Conservation (phyloP, 768 basidiomycete genomes). For the Boletus pseudopeckii region DNA sequence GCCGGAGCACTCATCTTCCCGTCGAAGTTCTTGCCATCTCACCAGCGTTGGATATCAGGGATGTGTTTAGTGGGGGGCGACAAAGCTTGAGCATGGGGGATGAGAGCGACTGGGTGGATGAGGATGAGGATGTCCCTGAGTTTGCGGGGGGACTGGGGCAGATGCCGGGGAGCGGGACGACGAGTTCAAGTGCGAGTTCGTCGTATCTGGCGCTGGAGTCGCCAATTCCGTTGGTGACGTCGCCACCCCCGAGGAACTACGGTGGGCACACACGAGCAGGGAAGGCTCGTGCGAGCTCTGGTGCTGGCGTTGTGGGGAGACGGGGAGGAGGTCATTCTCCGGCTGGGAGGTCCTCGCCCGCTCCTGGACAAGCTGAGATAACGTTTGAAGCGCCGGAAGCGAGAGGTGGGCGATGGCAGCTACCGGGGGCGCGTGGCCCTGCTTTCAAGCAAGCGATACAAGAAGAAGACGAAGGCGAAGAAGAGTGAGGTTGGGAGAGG, state of each 20-base stretch:
- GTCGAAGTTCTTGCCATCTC: constrained; percentile 77
- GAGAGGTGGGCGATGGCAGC: constrained; percentile 60
- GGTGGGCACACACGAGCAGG: constrained; percentile 36
- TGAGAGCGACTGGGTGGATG: constrained; percentile 87
- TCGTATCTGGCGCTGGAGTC: constrained; percentile 32
- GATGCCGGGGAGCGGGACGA: constrained; percentile 29
- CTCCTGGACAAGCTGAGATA: constrained; percentile 46
- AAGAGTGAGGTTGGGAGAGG: constrained; percentile 40
- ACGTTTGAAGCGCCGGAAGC: constrained; percentile 46
- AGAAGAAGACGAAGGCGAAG: constrained; percentile 85
- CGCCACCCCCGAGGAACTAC: constrained; percentile 51
- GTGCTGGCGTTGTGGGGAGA: constrained; percentile 28
- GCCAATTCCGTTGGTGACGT: constrained; percentile 39
- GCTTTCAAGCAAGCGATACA: constrained; percentile 72
- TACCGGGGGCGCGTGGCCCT: constrained; percentile 66
- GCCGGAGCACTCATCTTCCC: constrained; percentile 58
- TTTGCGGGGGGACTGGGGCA: constrained; percentile 83
- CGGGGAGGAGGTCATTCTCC: constrained; percentile 59
- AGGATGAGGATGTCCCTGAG: constrained; percentile 69
- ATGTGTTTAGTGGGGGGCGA: constrained; percentile 69
- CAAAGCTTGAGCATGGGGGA: constrained; percentile 60
- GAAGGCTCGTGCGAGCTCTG: constrained; percentile 25
- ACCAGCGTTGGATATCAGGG: constrained; percentile 53
- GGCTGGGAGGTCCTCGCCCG: constrained; percentile 55
- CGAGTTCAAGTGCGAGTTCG: constrained; percentile 23